Percentiles rank a stretch among this genome's conserved stretches.
These are phyloP conservation scores for Leonotis leonurus DNA, from an alignment of 257 asterid genomes.

Conservation along the genomic window DNA sequence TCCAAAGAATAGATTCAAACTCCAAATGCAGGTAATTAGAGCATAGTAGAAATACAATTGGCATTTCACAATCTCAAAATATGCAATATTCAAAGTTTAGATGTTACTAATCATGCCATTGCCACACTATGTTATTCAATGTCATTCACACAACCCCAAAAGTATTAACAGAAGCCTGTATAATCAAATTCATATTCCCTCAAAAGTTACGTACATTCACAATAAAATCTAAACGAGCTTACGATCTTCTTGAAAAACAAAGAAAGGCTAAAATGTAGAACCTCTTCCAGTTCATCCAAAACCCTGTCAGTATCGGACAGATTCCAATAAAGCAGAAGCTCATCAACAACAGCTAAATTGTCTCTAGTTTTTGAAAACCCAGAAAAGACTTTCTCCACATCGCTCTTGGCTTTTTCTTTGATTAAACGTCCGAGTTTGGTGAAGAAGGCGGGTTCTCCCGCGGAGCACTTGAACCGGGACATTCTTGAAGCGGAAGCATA, in stretches of 20 bases:
- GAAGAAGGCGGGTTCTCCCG: constrained; percentile 77
- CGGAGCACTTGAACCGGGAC: constrained; percentile 62
- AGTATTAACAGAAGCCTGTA: not conserved
- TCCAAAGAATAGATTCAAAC: no score
- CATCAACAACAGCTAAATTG: constrained; percentile 83
- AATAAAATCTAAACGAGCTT: not conserved
- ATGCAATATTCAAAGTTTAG: not conserved
- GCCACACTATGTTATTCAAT: not conserved
- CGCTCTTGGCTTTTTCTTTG: constrained; percentile 90
- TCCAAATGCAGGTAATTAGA: no score
- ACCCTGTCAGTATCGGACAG: constrained; percentile 87
- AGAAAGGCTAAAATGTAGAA: constrained; percentile 14
- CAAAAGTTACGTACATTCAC: not conserved
- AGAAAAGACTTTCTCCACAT: constrained; percentile 78
- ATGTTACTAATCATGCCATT: not conserved
- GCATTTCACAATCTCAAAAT: not conserved
- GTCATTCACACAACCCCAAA: not conserved
- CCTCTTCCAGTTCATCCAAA: constrained; percentile 94
- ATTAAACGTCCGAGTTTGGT: constrained; percentile 80
- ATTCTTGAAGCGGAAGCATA: constrained; percentile 1
- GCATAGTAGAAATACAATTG: not conserved
- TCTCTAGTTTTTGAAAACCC: constrained; percentile 87
- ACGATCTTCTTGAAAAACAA: not conserved
- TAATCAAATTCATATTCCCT: not conserved
- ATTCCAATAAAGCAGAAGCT: constrained; percentile 91